Conservation (phyloP, 73 alveolate species). For the Stentor roeselii region DNA sequence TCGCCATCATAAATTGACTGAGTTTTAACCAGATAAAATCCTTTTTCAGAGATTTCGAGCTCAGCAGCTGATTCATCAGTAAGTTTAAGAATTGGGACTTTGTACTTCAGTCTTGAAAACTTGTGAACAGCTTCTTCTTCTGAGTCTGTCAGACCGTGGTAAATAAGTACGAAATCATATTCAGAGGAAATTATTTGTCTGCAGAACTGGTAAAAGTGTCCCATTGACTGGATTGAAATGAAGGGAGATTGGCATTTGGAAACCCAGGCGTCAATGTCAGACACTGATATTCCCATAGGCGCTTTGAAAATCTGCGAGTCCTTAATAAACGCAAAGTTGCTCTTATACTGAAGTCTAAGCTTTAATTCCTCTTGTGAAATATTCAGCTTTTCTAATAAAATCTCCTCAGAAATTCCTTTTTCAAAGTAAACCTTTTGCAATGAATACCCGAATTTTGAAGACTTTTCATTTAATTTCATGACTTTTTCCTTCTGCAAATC, state of each 20-base stretch:
- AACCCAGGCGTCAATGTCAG: conserved; percentile 20
- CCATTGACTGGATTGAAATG: background rate
- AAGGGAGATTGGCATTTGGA: conserved; percentile 16
- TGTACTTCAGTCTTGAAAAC: background rate
- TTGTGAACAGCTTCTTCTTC: background rate
- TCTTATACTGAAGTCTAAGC: background rate
- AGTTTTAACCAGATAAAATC: background rate
- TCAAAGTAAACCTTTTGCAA: background rate
- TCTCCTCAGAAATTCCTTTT: background rate
- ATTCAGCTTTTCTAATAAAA: background rate
- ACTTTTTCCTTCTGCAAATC: background rate
- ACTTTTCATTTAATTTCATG: background rate
- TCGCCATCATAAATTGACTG: background rate
- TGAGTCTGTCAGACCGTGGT: background rate
- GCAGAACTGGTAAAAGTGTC: background rate
- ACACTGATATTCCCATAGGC: background rate
- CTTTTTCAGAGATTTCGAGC: background rate
- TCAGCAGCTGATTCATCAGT: background rate
- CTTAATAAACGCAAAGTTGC: background rate
- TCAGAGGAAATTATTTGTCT: background rate
- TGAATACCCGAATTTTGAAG: conserved; percentile 4
- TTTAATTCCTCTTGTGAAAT: background rate
- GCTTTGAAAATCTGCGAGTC: background rate
- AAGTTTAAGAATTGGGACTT: background rate
- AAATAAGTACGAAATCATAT: background rate